phyloP scores from a whole-genome alignment of 139 green algal species.

The Ostreobium quekettii region DNA sequence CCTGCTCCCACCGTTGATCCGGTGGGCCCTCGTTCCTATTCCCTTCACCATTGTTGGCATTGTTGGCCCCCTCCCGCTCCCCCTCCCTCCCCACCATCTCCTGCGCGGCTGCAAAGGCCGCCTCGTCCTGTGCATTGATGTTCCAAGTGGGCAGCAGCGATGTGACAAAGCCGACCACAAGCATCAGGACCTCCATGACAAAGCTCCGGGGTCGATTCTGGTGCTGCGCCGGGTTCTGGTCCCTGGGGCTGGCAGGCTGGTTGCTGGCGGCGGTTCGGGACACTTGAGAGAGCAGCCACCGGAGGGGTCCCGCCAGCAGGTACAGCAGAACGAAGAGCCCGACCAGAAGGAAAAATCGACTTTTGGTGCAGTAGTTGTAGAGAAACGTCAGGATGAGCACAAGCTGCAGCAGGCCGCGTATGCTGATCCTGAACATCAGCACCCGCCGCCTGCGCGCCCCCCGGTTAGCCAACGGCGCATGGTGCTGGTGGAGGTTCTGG shows the following conservation, averaged over 20 bases:
- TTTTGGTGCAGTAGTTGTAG: neutral
- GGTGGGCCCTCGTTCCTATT: no score
- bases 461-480: no score
- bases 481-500: no score
- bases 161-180: slow-evolving; percentile 69
- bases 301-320: neutral
- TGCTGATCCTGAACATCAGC: slow-evolving; percentile 3
- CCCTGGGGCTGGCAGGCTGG: no score
- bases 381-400: slow-evolving; percentile 5
- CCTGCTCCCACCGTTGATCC: no score
- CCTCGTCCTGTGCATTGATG: slow-evolving; percentile 56
- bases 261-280: neutral
- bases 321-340: slow-evolving; percentile 6
- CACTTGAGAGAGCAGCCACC: neutral
- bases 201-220: slow-evolving; percentile 25
- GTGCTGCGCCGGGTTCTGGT: neutral
- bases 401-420: slow-evolving; percentile 10
- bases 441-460: neutral
- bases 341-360: slow-evolving; percentile 2
- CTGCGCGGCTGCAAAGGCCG: slow-evolving; percentile 39
- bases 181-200: slow-evolving; percentile 51
- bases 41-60: no score
- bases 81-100: slow-evolving; percentile 3
- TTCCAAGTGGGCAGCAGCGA: slow-evolving; percentile 72
- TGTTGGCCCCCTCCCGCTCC: no score